phyloP scores from a whole-genome alignment of 1,284 basidiomycete species.

The Mycosarcoma mackinlayi region DNA sequence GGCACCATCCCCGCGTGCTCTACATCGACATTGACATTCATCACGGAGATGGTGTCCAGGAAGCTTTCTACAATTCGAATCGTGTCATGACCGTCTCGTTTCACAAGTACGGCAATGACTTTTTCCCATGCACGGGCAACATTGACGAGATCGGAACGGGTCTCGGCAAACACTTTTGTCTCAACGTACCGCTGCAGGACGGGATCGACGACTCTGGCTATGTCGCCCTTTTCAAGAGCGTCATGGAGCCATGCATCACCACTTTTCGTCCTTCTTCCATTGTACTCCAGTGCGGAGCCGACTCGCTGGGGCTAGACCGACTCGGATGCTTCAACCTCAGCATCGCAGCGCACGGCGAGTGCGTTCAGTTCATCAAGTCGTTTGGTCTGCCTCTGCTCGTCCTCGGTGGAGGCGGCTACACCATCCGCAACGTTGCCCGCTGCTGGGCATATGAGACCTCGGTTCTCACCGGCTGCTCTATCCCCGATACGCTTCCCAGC shows the following conservation, averaged over 20 bases:
- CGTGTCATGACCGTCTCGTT: conserved; percentile 98
- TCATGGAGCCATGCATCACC: conserved; percentile 91
- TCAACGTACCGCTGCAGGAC: conserved; percentile 95
- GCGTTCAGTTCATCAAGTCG: conserved; percentile 92
- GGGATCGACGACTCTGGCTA: conserved; percentile 98
- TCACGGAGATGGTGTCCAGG: conserved; percentile 99
- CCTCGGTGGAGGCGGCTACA: conserved; percentile 94
- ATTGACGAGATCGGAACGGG: conserved; percentile 64
- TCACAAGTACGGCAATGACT: conserved; percentile 98
- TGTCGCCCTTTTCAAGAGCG: conserved; percentile 90
- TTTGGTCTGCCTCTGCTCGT: conserved; percentile 90
- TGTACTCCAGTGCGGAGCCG: conserved; percentile 96
- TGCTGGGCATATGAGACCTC: conserved; percentile 99
- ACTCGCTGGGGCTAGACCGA: conserved; percentile 92
- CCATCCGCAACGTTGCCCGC: conserved; percentile 88
- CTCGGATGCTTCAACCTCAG: conserved; percentile 97
- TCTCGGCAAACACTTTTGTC: conserved; percentile 88
- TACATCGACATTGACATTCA: conserved; percentile 99
- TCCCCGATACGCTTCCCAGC: conserved; percentile 85
- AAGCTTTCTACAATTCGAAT: conserved; percentile 97
- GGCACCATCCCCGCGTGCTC: conserved; percentile 82
- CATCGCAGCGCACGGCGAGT: conserved; percentile 98
- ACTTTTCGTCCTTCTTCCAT: conserved; percentile 90
- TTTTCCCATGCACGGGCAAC: conserved; percentile 75
- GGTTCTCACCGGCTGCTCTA: conserved; percentile 77